Evolutionary conservation across 2,329 filamentous ascomycete species (phyloP), one percentile per base, ranked within the genome.

Genomic region (Pseudogymnoascus sp.): DNA sequence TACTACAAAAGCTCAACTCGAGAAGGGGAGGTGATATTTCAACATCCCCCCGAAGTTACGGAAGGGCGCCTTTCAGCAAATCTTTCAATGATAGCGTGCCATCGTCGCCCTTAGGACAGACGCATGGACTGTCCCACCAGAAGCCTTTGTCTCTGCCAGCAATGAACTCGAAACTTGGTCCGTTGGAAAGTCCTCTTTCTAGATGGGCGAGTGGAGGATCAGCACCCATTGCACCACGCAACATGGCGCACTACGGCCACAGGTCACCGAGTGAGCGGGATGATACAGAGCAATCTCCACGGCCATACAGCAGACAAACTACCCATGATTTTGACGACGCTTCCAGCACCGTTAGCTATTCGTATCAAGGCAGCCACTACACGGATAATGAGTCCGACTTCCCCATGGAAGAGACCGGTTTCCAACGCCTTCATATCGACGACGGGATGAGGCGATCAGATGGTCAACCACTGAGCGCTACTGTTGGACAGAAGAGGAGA

Each of bases 401-500:
- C 66, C 75, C 72, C 61, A 80, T 82, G 78, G 82, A 85, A 67
- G 82, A 84, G 64, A 78, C 77, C 66, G 77, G 66, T 75, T 79
- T 78, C 74, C 78, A 70, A 75, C 69, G 81, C 62, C 73, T 84
- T 63, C 78, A 82, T 66, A 78, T 84, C 66, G 80, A 82, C 66
- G 82, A 85, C 64, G 77, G 80, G 75, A 62, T 60, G 31, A 60
- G 44, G 60, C 69, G 71, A 10, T 60, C 63, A 42, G 72, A 74
- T 38, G 62, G 64, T 21, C 71, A 71, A 40, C 73, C 72, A 8
- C 69, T 71, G 13, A 65, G 68, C 21, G 66, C 67, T 53, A 73
- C 76, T 40, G 78, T 80, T 63, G 84, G 85, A 60, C 81, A 83
- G 68, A 89, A 88, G 74, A 79, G 86, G 71, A 80, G 85, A 64